Percentiles rank a stretch among this genome's conserved stretches.
Evolutionary conservation across 139 green algal species (phyloP).

Genomic region (Coccomyxa sp.): DNA sequence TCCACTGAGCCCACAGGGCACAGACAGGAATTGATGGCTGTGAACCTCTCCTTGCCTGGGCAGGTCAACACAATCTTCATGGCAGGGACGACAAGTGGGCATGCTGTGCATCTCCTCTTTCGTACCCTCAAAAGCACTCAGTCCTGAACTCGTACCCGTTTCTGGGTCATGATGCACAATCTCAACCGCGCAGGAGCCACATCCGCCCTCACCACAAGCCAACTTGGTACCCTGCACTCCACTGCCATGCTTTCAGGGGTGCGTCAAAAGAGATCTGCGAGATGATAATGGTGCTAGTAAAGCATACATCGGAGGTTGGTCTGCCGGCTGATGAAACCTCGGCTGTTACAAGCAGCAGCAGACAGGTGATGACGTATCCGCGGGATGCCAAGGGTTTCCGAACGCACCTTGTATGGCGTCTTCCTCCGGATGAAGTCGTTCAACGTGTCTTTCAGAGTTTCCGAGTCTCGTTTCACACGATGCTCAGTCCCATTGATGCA

Average conservation of each 20-base stretch:
- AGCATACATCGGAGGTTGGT: background rate
- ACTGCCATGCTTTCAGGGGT: background rate
- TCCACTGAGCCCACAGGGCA: conserved; percentile 43
- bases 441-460: no score
- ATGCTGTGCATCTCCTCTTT: no score
- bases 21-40: conserved; percentile 71
- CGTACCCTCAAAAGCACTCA: no score
- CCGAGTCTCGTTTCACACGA: no score
- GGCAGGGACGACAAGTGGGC: background rate
- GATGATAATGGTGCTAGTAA: background rate
- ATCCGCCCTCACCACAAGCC: conserved; percentile 55
- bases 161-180: conserved; percentile 9
- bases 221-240: conserved; percentile 28
- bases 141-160: conserved; percentile 6
- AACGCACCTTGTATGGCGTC: background rate
- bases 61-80: background rate
- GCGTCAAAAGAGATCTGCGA: background rate
- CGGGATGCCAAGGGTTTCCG: no score
- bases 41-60: conserved; percentile 18
- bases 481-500: no score
- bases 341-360: background rate
- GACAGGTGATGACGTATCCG: background rate
- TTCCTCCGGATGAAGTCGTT: no score
- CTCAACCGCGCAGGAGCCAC: conserved; percentile 59
- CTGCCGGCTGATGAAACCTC: background rate